These are phyloP conservation scores for Arthrobotrys conoides DNA, from an alignment of 2,329 filamentous ascomycete species.

Conservation along the genomic window DNA sequence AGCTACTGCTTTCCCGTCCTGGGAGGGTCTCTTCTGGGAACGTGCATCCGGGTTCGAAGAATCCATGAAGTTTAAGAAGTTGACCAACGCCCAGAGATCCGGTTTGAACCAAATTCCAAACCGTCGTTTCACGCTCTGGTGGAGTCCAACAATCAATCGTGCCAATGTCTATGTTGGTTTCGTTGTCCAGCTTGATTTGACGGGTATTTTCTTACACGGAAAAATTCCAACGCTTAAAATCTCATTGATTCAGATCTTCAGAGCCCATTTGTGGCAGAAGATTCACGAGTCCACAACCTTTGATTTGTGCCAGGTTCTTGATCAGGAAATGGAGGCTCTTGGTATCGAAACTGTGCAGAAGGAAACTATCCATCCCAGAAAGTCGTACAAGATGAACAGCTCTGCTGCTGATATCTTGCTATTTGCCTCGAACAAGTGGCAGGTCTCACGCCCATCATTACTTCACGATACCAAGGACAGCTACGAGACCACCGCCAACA, in stretches of 20 bases:
- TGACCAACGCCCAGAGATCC: constrained; percentile 95
- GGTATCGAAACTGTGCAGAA: constrained; percentile 99
- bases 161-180: constrained; percentile 94
- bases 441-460: constrained; percentile 91
- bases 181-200: constrained; percentile 97
- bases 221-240: constrained; percentile 99
- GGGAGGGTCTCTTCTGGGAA: constrained; percentile 97
- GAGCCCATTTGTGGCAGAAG: constrained; percentile 99
- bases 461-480: constrained; percentile 96
- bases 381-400: constrained; percentile 99
- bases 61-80: constrained; percentile 97
- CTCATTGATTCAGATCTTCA: constrained; percentile 98
- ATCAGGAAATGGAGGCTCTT: constrained; percentile 94
- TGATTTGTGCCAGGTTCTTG: constrained; percentile 97
- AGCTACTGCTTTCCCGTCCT: constrained; percentile 94
- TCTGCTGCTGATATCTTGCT: constrained; percentile 97
- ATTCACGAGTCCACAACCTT: constrained; percentile 91
- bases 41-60: constrained; percentile 71
- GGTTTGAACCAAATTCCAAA: constrained; percentile 99
- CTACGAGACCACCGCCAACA: constrained; percentile 95
- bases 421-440: constrained; percentile 99
- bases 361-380: constrained; percentile 98
- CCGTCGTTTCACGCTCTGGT: constrained; percentile 98
- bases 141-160: constrained; percentile 92
- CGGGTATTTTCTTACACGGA: constrained; percentile 98